Percentiles rank a stretch among this genome's conserved stretches.
These are phyloP conservation scores for Kernera saxatilis DNA, from an alignment of 345 rosid genomes.

Conservation along the genomic window DNA sequence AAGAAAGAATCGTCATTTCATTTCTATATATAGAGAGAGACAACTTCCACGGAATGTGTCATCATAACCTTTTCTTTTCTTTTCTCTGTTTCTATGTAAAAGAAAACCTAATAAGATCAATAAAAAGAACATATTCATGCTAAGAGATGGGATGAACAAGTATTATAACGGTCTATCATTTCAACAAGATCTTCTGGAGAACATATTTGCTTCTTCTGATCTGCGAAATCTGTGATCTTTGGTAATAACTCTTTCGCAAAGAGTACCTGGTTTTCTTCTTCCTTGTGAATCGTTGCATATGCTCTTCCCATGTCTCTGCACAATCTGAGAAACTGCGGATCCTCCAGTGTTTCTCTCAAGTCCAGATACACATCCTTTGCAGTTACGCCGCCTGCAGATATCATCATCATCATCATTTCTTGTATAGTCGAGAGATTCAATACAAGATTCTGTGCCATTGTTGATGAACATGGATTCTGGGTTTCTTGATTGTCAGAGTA, in stretches of 20 bases:
- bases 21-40: too few relatives aligned
- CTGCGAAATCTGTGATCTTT: slow-evolving; percentile 23
- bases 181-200: slow-evolving; percentile 55
- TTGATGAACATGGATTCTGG: slow-evolving; percentile 29
- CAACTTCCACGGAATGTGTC: not conserved
- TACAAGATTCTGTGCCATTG: slow-evolving; percentile 35
- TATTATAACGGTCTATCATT: slow-evolving; percentile 34
- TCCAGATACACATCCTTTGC: slow-evolving; percentile 37
- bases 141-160: not conserved
- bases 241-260: slow-evolving; percentile 26
- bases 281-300: slow-evolving; percentile 43
- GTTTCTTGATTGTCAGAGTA: not conserved
- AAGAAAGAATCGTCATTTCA: not conserved
- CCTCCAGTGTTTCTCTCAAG: slow-evolving; percentile 36
- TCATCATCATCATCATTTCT: slow-evolving; percentile 48
- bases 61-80: not conserved
- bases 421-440: slow-evolving; percentile 47
- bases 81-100: not conserved
- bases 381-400: slow-evolving; percentile 32
- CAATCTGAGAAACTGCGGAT: slow-evolving; percentile 51
- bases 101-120: not conserved
- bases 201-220: slow-evolving; percentile 30
- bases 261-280: slow-evolving; percentile 20
- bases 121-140: not conserved
- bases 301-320: slow-evolving; percentile 39